Percentiles rank a stretch among this genome's conserved stretches.
phyloP scores from a whole-genome alignment of 2,329 filamentous ascomycete genomes.

The Cytospora paraplurivora region DNA sequence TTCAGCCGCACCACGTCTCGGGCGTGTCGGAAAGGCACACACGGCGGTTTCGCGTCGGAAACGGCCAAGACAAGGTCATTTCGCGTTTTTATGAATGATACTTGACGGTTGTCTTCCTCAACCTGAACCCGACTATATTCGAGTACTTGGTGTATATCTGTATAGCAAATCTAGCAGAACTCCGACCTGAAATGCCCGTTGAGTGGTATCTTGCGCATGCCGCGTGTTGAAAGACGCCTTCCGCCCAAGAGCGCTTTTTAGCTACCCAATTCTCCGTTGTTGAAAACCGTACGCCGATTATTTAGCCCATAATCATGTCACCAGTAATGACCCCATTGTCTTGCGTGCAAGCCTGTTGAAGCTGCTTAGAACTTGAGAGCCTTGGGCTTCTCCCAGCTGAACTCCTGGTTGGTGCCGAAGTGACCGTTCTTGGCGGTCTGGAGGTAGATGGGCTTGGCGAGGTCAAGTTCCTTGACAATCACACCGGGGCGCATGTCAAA shows the following conservation, averaged over 20 bases:
- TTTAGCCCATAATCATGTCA: constrained; percentile 25
- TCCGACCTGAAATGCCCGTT: constrained; percentile 23
- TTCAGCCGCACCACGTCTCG: not conserved
- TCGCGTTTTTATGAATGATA: not conserved
- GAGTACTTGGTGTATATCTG: constrained; percentile 22
- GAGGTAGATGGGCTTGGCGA: constrained; percentile 96
- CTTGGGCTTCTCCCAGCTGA: constrained; percentile 99
- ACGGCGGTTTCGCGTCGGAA: not conserved
- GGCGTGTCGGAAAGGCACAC: not conserved
- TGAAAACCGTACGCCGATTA: constrained; percentile 42
- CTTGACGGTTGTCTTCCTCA: not conserved
- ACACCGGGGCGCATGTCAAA: constrained; percentile 98
- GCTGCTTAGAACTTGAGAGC: constrained; percentile 79
- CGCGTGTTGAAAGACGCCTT: constrained; percentile 41
- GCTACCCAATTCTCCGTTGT: constrained; percentile 32
- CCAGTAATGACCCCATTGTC: constrained; percentile 20
- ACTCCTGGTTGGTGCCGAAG: constrained; percentile 95
- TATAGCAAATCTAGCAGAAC: constrained; percentile 21
- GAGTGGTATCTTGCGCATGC: constrained; percentile 24
- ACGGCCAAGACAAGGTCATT: not conserved
- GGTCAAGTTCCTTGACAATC: constrained; percentile 95
- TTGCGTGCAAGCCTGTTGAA: constrained; percentile 23
- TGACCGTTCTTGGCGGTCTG: constrained; percentile 99
- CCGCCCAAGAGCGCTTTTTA: constrained; percentile 22
- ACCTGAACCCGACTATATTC: constrained; percentile 11